These are phyloP conservation scores for Lasiosphaeris hirsuta DNA, from an alignment of 495 filamentous ascomycete species.

Conservation along the genomic window DNA sequence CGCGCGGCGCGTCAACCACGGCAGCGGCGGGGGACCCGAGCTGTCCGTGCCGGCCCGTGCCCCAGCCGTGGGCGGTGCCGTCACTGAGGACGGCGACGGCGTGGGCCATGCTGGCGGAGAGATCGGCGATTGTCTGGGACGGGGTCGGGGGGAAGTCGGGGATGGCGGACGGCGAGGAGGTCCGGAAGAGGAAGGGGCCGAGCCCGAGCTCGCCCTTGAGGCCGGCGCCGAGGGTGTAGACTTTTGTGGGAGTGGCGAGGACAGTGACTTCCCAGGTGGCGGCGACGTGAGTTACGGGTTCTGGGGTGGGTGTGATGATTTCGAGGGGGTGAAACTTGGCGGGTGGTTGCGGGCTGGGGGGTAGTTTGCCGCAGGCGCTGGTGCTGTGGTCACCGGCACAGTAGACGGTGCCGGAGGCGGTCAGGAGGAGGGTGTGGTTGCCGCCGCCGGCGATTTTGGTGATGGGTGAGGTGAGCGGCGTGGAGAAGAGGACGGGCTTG, in stretches of 20 bases:
- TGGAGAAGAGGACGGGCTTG: conserved; percentile 51
- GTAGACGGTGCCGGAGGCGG: conserved; percentile 54
- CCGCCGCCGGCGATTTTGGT: conserved; percentile 64
- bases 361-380: conserved; percentile 49
- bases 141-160: conserved; percentile 58
- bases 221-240: conserved; percentile 64
- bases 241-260: conserved; percentile 43
- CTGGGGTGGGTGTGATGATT: conserved; percentile 5
- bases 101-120: conserved; percentile 76
- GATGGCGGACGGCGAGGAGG: conserved; percentile 34
- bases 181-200: conserved; percentile 39
- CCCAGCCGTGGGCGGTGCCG: conserved; percentile 86
- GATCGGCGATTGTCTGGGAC: conserved; percentile 43
- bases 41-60: conserved; percentile 78
- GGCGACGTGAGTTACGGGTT: conserved; percentile 40
- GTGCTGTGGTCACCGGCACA: conserved; percentile 58
- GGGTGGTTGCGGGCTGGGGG: conserved; percentile 1
- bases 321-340: conserved; percentile 21
- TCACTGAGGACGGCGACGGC: conserved; percentile 67
- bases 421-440: conserved; percentile 79
- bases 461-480: conserved; percentile 15
- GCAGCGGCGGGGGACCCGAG: conserved; percentile 51
- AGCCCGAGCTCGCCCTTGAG: conserved; percentile 70
- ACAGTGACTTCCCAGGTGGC: conserved; percentile 76
- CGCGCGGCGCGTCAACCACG: conserved; percentile 55